Base-by-base conservation (phyloP, 148 eudicot genomes). In the Rhododendron vialii region DNA sequence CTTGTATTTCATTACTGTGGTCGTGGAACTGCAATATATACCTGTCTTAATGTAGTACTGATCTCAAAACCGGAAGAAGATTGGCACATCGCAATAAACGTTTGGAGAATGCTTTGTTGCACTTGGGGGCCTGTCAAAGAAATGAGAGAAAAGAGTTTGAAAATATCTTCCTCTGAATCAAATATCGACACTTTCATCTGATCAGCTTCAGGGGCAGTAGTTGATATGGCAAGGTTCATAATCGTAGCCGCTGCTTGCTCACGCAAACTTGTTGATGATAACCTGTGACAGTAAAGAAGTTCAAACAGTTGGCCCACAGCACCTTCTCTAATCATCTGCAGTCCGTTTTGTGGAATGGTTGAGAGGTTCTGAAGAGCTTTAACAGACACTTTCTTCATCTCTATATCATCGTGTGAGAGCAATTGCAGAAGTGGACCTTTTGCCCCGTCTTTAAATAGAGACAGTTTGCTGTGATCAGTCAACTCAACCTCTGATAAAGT, bases 151-250 rank as follows among this genome's bases (percentile, higher is more conserved):
- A 86, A 86, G 35, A 89, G 82, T 76, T 86, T 84, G 80, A 89
- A 89, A 84, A 86, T 78, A 77, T 86, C 90, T 33, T 89, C 90
- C 45, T 89, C 86, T 43, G 88, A 83, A 50, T 86, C 71, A 36
- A 89, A 59, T 33, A 89, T 59, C 11, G 41, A 51, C 74, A 65
- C 33, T 78, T 73, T 59, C 7, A 41, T 82, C 11, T 83, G 77
- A 78, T 84, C 85, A 78, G 86, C 75, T 71, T 83, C 88, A 20
- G 65, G 86, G 43, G 55, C 8, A 51, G 80, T 83, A 22, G 65
- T 85, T 3, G 90, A 86, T 59, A 36, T 69, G 36, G 90, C 88
- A 28, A 88, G 84, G 14, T 86, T 53, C 90, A 83, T 78, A 76
- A 88, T 85, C 1, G 81, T 88, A 30, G 85, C 79, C 8, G 86